Evolutionary conservation across 2,329 filamentous ascomycete genomes (phyloP).

Genomic region (Apiospora rasikravindrae): DNA sequence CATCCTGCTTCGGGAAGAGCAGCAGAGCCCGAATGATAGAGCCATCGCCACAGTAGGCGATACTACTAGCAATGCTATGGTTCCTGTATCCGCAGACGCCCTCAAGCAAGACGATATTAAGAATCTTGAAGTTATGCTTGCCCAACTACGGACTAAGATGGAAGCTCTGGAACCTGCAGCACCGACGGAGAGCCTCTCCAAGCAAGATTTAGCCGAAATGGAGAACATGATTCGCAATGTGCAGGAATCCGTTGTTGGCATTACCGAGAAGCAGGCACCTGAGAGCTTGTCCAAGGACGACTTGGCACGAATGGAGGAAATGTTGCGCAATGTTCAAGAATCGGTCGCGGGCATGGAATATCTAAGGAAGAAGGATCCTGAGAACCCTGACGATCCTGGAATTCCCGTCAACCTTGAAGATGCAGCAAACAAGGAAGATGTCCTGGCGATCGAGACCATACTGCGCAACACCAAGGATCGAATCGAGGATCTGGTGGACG

Average conservation of each 20-base stretch:
- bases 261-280: conserved; percentile 27
- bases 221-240: conserved; percentile 54
- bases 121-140: conserved; percentile 82
- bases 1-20: conserved; percentile 71
- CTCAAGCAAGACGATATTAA: conserved; percentile 78
- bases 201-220: conserved; percentile 45
- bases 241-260: conserved; percentile 43
- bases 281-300: conserved; percentile 48
- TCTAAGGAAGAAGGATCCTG: conserved; percentile 33
- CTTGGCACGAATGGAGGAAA: conserved; percentile 49
- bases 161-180: conserved; percentile 70
- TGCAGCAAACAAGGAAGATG: conserved; percentile 77
- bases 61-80: conserved; percentile 54
- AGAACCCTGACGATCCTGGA: conserved; percentile 29
- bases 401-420: conserved; percentile 44
- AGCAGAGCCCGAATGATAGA: conserved; percentile 33
- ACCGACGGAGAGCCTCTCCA: conserved; percentile 43
- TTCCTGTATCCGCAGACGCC: conserved; percentile 50
- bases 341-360: conserved; percentile 39
- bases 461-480: conserved; percentile 88
- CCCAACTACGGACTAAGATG: conserved; percentile 82
- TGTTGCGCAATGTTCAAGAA: conserved; percentile 51
- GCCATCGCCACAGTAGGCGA: conserved; percentile 48
- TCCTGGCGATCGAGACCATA: conserved; percentile 88
- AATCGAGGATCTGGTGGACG: conserved; percentile 79